Conservation (phyloP, 495 filamentous ascomycete species). For the Penicillium goetzii region DNA sequence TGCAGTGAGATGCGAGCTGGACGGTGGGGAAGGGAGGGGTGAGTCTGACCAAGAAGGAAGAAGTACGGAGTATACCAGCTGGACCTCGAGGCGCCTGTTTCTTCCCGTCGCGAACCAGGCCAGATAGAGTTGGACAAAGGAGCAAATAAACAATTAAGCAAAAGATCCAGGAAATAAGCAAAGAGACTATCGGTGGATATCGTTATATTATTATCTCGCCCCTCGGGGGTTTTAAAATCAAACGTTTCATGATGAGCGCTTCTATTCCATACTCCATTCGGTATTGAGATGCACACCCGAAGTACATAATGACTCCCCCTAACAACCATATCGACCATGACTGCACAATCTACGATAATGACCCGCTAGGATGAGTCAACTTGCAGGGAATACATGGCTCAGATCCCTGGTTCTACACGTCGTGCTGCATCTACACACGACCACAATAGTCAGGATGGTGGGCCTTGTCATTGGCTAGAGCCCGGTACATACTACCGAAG, state of each 20-base stretch:
- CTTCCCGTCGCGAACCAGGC: not conserved
- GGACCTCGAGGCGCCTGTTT: not conserved
- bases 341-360: not conserved
- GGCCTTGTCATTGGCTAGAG: not conserved
- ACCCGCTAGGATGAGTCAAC: not conserved
- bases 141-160: not conserved
- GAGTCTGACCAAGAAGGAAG: no score
- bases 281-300: not conserved
- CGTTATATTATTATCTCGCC: not conserved
- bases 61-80: no score
- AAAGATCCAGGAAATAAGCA: not conserved
- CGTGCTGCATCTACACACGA: not conserved
- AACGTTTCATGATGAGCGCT: not conserved
- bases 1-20: not conserved
- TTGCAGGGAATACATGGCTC: not conserved
- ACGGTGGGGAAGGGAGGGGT: not conserved
- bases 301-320: not conserved
- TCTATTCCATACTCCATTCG: not conserved
- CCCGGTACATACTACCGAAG: not conserved
- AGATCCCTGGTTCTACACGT: not conserved
- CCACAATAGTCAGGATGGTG: not conserved
- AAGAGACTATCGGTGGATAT: not conserved
- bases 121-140: constrained; percentile 1
- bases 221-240: not conserved
- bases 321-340: not conserved